A percentile compares a stretch with the other conserved stretches of the same genome.
These are phyloP conservation scores for Henckelia pumila DNA, from an alignment of 257 asterid species.

Conservation along the genomic window DNA sequence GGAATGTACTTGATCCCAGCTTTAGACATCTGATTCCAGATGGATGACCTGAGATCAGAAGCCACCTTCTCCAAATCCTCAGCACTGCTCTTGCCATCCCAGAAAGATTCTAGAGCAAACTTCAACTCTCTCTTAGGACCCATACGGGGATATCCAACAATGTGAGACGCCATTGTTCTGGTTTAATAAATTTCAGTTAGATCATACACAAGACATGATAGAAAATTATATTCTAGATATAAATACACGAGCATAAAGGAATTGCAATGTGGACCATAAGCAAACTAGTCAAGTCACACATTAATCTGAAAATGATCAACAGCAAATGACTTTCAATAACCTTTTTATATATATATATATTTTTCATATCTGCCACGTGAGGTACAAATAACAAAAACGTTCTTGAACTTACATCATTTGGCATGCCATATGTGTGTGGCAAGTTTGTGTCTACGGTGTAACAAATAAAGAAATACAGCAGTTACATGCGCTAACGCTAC, in stretches of 20 bases:
- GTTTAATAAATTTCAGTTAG: conserved; percentile 2
- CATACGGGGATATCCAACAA: conserved; percentile 61
- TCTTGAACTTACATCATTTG: conserved; percentile 8
- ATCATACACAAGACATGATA: neutral
- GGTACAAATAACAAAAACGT: conserved; percentile 6
- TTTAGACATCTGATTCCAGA: conserved; percentile 55
- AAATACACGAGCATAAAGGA: neutral
- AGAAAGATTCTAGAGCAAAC: conserved; percentile 52
- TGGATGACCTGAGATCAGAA: conserved; percentile 45
- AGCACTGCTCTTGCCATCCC: conserved; percentile 52
- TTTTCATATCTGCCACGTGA: neutral
- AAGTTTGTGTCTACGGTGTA: neutral
- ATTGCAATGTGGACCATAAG: neutral
- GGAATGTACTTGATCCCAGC: conserved; percentile 54
- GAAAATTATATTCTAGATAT: neutral
- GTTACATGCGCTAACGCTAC: neutral
- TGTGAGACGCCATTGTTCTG: conserved; percentile 50
- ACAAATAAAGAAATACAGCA: too few relatives aligned
- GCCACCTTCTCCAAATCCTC: conserved; percentile 50
- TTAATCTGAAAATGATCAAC: neutral
- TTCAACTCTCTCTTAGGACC: conserved; percentile 61
- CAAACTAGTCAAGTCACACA: conserved; percentile 9
- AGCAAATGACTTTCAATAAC: neutral
- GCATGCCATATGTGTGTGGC: conserved; percentile 3
- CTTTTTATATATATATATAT: neutral